These are phyloP conservation scores for Coniochaeta sp. DNA, from an alignment of 2,329 filamentous ascomycete genomes.

Conservation along the genomic window DNA sequence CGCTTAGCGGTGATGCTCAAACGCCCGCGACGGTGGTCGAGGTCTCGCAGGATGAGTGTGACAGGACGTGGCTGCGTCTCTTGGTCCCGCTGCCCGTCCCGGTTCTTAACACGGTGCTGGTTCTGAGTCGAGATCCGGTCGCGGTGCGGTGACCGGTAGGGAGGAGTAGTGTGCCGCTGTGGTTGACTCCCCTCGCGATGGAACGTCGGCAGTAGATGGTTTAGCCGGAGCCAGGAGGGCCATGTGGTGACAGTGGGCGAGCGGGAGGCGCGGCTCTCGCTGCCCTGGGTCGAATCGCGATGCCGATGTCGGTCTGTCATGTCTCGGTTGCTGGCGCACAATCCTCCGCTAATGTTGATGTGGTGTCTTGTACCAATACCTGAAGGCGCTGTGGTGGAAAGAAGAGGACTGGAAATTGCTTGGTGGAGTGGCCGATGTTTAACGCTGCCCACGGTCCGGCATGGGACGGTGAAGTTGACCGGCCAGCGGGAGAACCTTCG, in stretches of 20 bases:
- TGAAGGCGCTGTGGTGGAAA: neutral
- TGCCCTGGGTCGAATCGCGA: no score
- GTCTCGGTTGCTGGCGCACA: neutral
- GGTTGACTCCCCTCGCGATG: neutral
- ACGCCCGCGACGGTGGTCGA: conserved; percentile 8
- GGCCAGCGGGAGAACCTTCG: neutral
- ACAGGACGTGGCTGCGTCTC: neutral
- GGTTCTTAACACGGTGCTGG: neutral
- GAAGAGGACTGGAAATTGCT: neutral
- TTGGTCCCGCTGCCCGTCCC: conserved; percentile 1
- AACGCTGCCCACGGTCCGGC: neutral
- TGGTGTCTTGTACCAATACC: neutral
- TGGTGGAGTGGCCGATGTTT: neutral
- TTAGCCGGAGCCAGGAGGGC: neutral
- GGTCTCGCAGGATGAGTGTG: conserved; percentile 8
- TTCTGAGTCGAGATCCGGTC: neutral
- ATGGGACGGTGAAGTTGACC: neutral
- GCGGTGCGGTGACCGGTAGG: neutral
- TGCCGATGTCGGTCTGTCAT: conserved; percentile 7
- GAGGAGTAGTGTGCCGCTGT: neutral
- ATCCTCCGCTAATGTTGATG: neutral
- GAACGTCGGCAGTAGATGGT: neutral
- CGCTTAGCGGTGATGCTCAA: conserved; percentile 4
- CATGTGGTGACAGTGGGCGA: neutral
- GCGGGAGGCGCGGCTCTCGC: neutral